Conservation (phyloP, 2,329 filamentous ascomycete species). For the Podosphaera fusca region DNA sequence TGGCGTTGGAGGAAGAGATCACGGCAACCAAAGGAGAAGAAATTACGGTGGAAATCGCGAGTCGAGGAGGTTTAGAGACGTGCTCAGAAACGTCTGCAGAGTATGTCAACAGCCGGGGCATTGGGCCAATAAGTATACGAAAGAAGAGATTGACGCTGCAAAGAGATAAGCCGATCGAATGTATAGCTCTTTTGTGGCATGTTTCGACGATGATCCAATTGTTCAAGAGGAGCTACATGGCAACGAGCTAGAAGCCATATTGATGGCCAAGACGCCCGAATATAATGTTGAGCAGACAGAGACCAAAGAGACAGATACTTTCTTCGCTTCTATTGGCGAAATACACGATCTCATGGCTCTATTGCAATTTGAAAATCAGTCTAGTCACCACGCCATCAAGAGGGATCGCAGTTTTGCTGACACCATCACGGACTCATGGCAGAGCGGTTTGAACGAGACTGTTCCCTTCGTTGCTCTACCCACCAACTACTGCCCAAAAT, state of each 20-base stretch:
- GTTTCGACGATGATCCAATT: neutral
- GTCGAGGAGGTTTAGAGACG: neutral
- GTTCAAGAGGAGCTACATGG: neutral
- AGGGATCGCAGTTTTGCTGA: too few relatives aligned
- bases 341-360: too few relatives aligned
- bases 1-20: too few relatives aligned
- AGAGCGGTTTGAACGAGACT: too few relatives aligned
- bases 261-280: neutral
- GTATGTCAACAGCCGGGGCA: neutral
- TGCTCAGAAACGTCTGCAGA: neutral
- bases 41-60: neutral
- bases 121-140: neutral
- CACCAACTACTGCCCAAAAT: too few relatives aligned
- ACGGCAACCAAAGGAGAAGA: too few relatives aligned
- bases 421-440: too few relatives aligned
- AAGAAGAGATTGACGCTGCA: neutral
- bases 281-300: neutral
- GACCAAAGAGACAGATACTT: too few relatives aligned
- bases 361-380: too few relatives aligned
- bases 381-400: too few relatives aligned
- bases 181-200: neutral
- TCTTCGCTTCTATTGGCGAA: too few relatives aligned
- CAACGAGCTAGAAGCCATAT: neutral
- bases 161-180: neutral
- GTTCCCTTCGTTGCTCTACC: too few relatives aligned